phyloP scores from a whole-genome alignment of 179 eudicot genomes.

The Spinacia oleracea region DNA sequence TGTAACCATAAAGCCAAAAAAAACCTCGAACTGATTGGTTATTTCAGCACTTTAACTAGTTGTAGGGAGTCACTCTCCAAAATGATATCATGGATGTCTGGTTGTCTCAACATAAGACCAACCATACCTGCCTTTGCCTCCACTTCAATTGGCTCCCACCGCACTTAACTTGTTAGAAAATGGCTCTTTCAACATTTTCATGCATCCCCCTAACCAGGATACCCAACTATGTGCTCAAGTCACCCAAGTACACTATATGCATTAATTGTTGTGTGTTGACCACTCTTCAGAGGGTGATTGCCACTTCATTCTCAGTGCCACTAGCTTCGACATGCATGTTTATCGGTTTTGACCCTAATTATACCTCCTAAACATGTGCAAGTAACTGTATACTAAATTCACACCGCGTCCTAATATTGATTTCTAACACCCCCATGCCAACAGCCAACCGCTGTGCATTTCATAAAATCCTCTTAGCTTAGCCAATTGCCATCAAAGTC shows the following conservation, averaged over 20 bases:
- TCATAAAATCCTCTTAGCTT: neutral
- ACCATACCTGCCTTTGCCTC: too few relatives aligned
- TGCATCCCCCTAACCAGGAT: neutral
- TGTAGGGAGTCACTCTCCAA: too few relatives aligned
- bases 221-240: neutral
- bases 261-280: neutral
- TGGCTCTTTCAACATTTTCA: neutral
- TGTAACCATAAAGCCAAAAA: too few relatives aligned
- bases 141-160: too few relatives aligned
- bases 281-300: neutral
- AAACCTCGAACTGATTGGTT: too few relatives aligned
- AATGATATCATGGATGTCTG: too few relatives aligned
- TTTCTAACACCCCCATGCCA: neutral
- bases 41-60: too few relatives aligned
- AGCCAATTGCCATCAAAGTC: neutral
- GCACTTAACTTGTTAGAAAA: too few relatives aligned
- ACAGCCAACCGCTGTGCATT: neutral
- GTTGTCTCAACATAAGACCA: too few relatives aligned
- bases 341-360: neutral
- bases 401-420: too few relatives aligned
- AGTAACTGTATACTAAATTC: neutral
- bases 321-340: too few relatives aligned
- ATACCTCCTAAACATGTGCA: neutral
- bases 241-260: neutral
- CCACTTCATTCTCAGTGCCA: neutral